Evolutionary conservation across 208 protist genomes (phyloP).

Genomic region (Trypanosoma melophagium): DNA sequence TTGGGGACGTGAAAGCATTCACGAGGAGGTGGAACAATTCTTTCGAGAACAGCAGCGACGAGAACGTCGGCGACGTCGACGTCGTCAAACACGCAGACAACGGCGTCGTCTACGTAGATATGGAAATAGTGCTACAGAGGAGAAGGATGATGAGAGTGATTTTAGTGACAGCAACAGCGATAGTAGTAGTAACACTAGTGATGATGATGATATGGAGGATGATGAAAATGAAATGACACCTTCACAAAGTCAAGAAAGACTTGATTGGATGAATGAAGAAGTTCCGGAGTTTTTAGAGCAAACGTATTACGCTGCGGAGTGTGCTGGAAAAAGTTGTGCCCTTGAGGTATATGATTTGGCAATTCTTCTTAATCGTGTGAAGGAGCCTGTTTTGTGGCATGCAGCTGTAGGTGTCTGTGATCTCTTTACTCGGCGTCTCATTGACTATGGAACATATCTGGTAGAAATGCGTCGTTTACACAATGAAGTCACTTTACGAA

Average conservation of each 20-base stretch:
- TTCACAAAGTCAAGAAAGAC: slow-evolving; percentile 47
- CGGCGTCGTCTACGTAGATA: slow-evolving; percentile 17
- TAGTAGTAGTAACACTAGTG: slow-evolving; percentile 19
- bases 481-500: slow-evolving; percentile 73
- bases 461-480: slow-evolving; percentile 79
- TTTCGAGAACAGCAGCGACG: slow-evolving; percentile 42
- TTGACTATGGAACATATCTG: slow-evolving; percentile 83
- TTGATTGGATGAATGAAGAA: slow-evolving; percentile 55
- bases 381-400: slow-evolving; percentile 77
- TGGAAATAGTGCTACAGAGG: slow-evolving; percentile 1
- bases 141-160: slow-evolving; percentile 27
- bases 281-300: slow-evolving; percentile 51
- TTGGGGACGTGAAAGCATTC: slow-evolving; percentile 61
- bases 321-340: slow-evolving; percentile 71
- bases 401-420: slow-evolving; percentile 82
- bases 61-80: slow-evolving; percentile 4
- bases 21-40: slow-evolving; percentile 73
- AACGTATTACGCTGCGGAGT: slow-evolving; percentile 67
- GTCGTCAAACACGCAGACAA: slow-evolving; percentile 16
- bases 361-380: slow-evolving; percentile 62
- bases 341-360: slow-evolving; percentile 79
- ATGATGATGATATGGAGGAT: slow-evolving; percentile 34
- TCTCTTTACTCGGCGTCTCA: slow-evolving; percentile 64
- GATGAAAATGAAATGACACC: slow-evolving; percentile 36
- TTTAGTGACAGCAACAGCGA: slow-evolving; percentile 15